These are phyloP conservation scores for Amaranthus tricolor DNA, from an alignment of 179 eudicot species.

Conservation along the genomic window DNA sequence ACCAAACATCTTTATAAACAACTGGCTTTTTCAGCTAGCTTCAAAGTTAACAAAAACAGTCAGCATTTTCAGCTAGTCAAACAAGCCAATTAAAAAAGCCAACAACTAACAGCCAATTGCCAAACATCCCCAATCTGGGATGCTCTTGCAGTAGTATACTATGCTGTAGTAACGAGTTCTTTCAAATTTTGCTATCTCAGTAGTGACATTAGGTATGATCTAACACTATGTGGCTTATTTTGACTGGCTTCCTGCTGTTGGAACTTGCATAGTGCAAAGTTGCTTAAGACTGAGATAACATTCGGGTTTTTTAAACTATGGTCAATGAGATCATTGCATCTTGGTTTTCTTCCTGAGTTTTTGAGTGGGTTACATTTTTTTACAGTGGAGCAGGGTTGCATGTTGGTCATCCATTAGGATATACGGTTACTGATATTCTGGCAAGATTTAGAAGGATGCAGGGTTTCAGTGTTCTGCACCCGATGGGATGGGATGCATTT, in stretches of 20 bases:
- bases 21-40: no score
- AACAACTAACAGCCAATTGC: no score
- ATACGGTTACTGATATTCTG: constrained; percentile 97
- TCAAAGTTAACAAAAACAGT: no score
- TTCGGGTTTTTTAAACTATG: background rate
- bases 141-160: no score
- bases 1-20: no score
- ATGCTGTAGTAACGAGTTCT: no score
- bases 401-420: constrained; percentile 99
- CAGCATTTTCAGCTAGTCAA: no score
- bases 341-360: constrained; percentile 12
- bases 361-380: constrained; percentile 14
- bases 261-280: background rate
- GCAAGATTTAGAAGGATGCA: constrained; percentile 96
- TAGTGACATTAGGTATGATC: background rate
- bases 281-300: background rate
- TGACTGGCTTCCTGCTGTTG: background rate
- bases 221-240: background rate
- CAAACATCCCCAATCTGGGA: no score
- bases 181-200: background rate
- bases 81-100: no score
- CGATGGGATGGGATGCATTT: constrained; percentile 99
- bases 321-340: background rate
- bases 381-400: constrained; percentile 98
- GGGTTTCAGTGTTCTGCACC: constrained; percentile 96